These are phyloP conservation scores for Rhododendron ferrugineum DNA, from an alignment of 148 eudicot genomes.

Conservation along the genomic window DNA sequence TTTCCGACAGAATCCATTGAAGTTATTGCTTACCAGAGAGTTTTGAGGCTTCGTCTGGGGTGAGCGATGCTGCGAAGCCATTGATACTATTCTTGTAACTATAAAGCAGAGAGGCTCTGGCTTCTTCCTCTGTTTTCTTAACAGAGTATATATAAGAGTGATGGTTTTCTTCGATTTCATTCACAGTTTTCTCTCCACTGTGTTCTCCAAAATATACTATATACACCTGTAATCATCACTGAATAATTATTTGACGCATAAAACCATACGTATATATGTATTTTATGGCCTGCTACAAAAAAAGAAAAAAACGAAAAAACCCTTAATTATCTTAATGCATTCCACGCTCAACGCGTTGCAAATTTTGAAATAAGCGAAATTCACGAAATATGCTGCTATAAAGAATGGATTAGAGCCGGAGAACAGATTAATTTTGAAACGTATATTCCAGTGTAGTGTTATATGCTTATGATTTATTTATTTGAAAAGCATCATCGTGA, in stretches of 20 bases:
- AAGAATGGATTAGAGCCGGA: background rate
- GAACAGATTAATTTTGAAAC: background rate
- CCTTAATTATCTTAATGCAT: too few relatives aligned
- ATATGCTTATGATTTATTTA: background rate
- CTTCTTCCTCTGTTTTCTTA: slow-evolving; percentile 68
- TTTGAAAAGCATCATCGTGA: background rate
- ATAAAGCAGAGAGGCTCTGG: slow-evolving; percentile 58
- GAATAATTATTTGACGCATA: background rate
- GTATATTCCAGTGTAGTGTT: background rate
- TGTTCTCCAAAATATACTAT: slow-evolving; percentile 76
- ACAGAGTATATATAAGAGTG: slow-evolving; percentile 53
- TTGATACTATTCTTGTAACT: slow-evolving; percentile 78
- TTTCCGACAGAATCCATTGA: background rate
- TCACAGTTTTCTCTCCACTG: slow-evolving; percentile 44
- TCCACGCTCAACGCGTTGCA: background rate
- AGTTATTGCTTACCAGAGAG: slow-evolving; percentile 40
- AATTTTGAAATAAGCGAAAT: background rate
- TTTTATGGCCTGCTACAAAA: background rate
- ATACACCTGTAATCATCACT: slow-evolving; percentile 41
- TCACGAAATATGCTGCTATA: background rate
- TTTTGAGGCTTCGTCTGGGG: slow-evolving; percentile 55
- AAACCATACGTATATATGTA: background rate
- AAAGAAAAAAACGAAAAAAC: too few relatives aligned
- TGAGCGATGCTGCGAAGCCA: slow-evolving; percentile 80
- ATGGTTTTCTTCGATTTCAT: slow-evolving; percentile 66